Evolutionary conservation across 495 filamentous ascomycete genomes (phyloP).

Genomic region (Cladorrhinum samala): DNA sequence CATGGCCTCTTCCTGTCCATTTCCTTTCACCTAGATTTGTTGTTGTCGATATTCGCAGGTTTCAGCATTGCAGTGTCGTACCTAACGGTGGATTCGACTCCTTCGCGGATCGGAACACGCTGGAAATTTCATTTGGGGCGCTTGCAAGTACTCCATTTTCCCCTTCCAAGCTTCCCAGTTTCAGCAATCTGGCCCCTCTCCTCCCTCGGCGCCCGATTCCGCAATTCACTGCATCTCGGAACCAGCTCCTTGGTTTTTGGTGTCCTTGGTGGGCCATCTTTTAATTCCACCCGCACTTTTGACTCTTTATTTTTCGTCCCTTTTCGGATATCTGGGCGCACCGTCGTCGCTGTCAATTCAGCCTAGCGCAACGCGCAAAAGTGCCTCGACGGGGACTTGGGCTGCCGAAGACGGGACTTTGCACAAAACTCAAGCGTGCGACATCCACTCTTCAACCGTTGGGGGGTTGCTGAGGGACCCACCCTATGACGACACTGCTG

Average conservation of each 20-base stretch:
- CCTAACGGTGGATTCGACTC: too few species aligned
- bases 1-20: too few species aligned
- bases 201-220: neutral
- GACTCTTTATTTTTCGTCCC: neutral
- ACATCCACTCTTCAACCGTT: neutral
- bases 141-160: neutral
- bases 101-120: too few species aligned
- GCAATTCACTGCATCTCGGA: neutral
- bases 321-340: too few species aligned
- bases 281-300: neutral
- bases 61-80: too few species aligned
- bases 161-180: neutral
- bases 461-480: neutral
- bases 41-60: too few species aligned
- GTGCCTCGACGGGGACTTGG: too few species aligned
- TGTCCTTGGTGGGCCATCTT: neutral
- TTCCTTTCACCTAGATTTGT: too few species aligned
- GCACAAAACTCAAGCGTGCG: neutral
- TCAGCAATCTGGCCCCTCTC: neutral
- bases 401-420: too few species aligned
- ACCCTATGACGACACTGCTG: slow-evolving; percentile 8
- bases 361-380: too few species aligned
- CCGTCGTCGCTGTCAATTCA: too few species aligned
- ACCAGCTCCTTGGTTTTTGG: neutral
- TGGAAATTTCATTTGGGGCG: too few species aligned